phyloP scores from a whole-genome alignment of 331 rosid species.

The Acacia pycnantha region DNA sequence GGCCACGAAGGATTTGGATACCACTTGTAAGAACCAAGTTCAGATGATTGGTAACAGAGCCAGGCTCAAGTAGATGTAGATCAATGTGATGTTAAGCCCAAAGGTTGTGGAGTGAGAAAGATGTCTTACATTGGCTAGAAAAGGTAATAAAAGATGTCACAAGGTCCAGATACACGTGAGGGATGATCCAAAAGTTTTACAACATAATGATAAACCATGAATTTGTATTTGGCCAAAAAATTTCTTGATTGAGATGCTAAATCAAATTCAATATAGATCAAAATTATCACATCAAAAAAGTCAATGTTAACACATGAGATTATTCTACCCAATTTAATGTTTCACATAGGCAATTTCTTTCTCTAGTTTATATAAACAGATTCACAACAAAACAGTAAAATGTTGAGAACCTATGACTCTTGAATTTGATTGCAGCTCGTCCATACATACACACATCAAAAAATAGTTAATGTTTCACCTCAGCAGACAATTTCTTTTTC shows the following conservation, averaged over 20 bases:
- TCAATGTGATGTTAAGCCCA: too few relatives aligned
- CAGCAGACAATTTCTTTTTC: background rate
- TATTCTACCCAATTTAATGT: background rate
- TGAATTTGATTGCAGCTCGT: background rate
- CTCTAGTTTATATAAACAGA: background rate
- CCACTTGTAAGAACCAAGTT: too few relatives aligned
- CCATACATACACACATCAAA: too few relatives aligned
- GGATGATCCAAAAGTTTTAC: constrained; percentile 62
- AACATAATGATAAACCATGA: constrained; percentile 42
- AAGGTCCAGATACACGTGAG: too few relatives aligned
- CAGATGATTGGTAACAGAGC: too few relatives aligned
- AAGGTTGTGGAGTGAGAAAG: too few relatives aligned
- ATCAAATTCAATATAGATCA: background rate
- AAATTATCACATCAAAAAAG: background rate
- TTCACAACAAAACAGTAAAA: background rate
- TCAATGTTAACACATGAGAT: background rate
- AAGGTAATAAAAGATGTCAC: too few relatives aligned
- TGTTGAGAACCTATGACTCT: background rate
- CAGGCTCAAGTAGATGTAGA: rapidly evolving
- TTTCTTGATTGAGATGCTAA: constrained; percentile 29
- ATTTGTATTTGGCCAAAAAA: too few relatives aligned
- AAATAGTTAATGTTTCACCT: too few relatives aligned
- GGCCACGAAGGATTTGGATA: too few relatives aligned
- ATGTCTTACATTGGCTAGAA: too few relatives aligned
- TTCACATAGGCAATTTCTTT: background rate